These are phyloP conservation scores for Orobanche coerulescens DNA, from an alignment of 257 asterid species.

Conservation along the genomic window DNA sequence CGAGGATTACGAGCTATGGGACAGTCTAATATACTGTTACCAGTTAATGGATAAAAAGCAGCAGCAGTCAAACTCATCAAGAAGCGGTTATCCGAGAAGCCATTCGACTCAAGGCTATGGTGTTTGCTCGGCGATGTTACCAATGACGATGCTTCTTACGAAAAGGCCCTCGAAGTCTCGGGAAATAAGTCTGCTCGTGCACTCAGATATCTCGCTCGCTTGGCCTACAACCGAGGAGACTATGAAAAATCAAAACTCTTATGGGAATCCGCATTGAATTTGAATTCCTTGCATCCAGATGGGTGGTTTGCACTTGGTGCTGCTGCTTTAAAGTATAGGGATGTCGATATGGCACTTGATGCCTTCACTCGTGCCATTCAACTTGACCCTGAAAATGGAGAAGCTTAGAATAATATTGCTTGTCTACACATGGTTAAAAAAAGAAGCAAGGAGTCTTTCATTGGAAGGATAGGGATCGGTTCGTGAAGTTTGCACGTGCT, in stretches of 20 bases:
- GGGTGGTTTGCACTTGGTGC: constrained; percentile 99
- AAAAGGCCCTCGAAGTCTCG: constrained; percentile 85
- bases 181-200: constrained; percentile 79
- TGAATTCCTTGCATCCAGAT: constrained; percentile 77
- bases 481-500: constrained; percentile 69
- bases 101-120: constrained; percentile 80
- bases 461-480: constrained; percentile 71
- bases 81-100: constrained; percentile 49
- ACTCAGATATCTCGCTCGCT: constrained; percentile 77
- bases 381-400: constrained; percentile 95
- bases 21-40: constrained; percentile 76
- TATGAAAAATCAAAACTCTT: constrained; percentile 61
- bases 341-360: constrained; percentile 78
- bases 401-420: constrained; percentile 96
- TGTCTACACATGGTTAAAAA: constrained; percentile 81
- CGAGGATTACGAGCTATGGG: constrained; percentile 98
- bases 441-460: constrained; percentile 69
- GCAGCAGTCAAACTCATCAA: constrained; percentile 86
- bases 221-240: constrained; percentile 80
- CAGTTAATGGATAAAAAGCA: constrained; percentile 75
- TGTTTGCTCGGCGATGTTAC: constrained; percentile 95
- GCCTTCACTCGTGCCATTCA: constrained; percentile 86
- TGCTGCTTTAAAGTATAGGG: constrained; percentile 76
- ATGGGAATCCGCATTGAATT: constrained; percentile 89
- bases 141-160: constrained; percentile 55